Evolutionary conservation across 495 filamentous ascomycete species (phyloP).

Genomic region (Annulohypoxylon nitens): DNA sequence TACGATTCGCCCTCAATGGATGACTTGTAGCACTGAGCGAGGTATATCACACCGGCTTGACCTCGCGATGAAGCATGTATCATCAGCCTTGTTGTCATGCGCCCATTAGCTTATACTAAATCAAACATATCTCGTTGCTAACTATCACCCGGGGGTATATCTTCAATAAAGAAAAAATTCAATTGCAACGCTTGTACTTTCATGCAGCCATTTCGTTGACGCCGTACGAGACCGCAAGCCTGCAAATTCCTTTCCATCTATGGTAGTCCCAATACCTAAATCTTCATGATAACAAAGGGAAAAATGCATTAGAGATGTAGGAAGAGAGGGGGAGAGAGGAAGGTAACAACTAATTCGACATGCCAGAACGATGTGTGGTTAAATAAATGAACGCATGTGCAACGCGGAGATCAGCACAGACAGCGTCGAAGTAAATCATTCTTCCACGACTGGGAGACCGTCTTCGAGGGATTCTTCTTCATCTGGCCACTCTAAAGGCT

Average conservation of each 20-base stretch:
- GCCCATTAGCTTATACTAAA: constrained; percentile 2
- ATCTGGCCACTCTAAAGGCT: constrained; percentile 59
- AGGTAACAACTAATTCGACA: not conserved
- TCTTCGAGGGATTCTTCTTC: constrained; percentile 44
- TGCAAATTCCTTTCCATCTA: constrained; percentile 9
- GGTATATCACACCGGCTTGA: not conserved
- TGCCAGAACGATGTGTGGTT: not conserved
- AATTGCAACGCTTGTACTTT: constrained; percentile 9
- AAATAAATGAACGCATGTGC: not conserved
- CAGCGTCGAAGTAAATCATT: constrained; percentile 26
- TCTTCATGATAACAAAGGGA: constrained; percentile 10
- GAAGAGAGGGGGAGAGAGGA: not conserved
- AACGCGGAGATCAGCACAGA: not conserved
- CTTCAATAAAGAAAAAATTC: constrained; percentile 22
- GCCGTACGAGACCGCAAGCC: constrained; percentile 11
- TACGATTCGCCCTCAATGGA: not conserved
- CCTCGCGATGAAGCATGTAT: not conserved
- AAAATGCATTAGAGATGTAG: not conserved
- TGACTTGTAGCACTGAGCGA: not conserved
- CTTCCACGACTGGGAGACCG: constrained; percentile 35
- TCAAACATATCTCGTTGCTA: constrained; percentile 18
- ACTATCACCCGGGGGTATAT: constrained; percentile 34
- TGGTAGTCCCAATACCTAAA: constrained; percentile 6
- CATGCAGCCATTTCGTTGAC: constrained; percentile 19
- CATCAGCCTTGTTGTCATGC: not conserved